Evolutionary conservation across 2,329 filamentous ascomycete species (phyloP), one percentile per base, ranked within the genome.

Genomic region (Phaeosphaeria sp.): DNA sequence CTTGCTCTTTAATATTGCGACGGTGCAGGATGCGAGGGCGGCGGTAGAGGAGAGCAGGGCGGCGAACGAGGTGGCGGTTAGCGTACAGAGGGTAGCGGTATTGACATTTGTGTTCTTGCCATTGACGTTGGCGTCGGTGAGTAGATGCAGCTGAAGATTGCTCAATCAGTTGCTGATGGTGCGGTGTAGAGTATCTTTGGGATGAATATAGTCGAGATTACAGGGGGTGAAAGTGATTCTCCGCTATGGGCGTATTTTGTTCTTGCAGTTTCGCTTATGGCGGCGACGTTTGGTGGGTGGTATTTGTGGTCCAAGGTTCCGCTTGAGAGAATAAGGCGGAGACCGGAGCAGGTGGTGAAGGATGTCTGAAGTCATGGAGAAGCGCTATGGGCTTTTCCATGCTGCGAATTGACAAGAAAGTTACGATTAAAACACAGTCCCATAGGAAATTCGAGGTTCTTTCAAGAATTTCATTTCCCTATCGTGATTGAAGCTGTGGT

Each of bases 101-200:
- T 39, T 65, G 46, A 63, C 60, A 0, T 63, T 65, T 46, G 36
- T 65, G n/a, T 63, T 63, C 33, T 44, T 65, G 1, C 54, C 58
- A 6, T 48, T 65, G 42, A 65, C 55, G n/a, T 52, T 65, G 18
- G 60, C 60, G 41, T 58, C 60, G 18, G 60, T 63, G 47, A 33
- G 52, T 23, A 11, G 21, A 7, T 36, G 3, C 3, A 36, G 6
- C 11, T 3, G 9, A 36, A 11, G 30, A 7, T 6, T 36, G 30
- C 7, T 7, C 30, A 11, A 6, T 15, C 3, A 7, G 30, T 3
- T 6, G 30, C 30, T 36, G 30, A 36, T 15, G 30, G 13, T 3
- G 30, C 3, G 25, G 25, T 27, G 20, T 36, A 65, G 60, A 61
- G 63, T 25, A 58, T 65, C 11, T 44, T 63, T 6, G 60, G 63